Conservation (phyloP, 768 basidiomycete species). For the Mycena albidolilacea region DNA sequence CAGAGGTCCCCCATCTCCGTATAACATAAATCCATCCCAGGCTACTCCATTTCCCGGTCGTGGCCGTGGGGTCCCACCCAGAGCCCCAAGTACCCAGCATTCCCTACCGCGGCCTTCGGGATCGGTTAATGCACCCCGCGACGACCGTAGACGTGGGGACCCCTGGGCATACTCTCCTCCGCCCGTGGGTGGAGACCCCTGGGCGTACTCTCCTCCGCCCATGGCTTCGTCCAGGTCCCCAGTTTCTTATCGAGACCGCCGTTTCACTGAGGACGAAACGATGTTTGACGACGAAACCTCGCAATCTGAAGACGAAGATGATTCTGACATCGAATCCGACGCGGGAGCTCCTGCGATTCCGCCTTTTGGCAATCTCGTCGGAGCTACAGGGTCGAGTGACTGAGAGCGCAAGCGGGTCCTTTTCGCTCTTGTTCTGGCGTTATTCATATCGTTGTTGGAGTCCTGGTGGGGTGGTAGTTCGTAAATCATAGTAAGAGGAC, state of each 20-base stretch:
- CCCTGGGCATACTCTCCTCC: constrained; percentile 22
- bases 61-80: background rate
- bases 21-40: background rate
- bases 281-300: constrained; percentile 1
- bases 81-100: background rate
- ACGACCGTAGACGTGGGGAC: background rate
- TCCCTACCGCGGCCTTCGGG: constrained; percentile 1
- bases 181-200: background rate
- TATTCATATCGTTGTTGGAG: background rate
- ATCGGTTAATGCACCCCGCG: background rate
- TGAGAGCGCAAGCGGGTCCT: background rate
- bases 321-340: constrained; percentile 1
- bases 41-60: background rate
- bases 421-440: background rate
- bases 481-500: too few species aligned
- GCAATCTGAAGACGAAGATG: background rate
- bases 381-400: background rate
- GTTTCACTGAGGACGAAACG: background rate
- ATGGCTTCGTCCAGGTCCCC: background rate
- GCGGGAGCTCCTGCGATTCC: background rate
- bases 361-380: background rate
- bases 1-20: background rate
- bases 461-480: too few species aligned
- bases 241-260: background rate
- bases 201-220: constrained; percentile 15